A percentile compares a stretch with the other conserved stretches of the same genome.
Conservation (phyloP, 1,139 yeast species). For the Sugiyamaella novakii region DNA sequence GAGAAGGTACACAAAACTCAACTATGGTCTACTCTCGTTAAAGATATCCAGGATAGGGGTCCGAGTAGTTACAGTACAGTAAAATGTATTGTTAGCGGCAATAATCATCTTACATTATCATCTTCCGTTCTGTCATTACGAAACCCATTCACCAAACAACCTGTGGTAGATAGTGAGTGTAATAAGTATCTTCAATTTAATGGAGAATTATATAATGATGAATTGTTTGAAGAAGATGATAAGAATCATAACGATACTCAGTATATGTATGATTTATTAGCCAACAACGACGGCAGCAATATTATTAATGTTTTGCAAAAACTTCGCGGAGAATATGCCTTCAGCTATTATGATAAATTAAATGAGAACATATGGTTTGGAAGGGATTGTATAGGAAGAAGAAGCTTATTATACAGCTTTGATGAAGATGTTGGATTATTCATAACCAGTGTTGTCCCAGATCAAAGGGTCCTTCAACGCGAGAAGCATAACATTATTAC, state of each 20-base stretch:
- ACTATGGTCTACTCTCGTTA: slow-evolving; percentile 21
- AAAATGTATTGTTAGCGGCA: background rate
- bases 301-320: slow-evolving; percentile 40
- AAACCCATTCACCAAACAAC: slow-evolving; percentile 76
- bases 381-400: slow-evolving; percentile 77
- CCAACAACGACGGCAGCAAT: slow-evolving; percentile 27
- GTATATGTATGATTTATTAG: slow-evolving; percentile 43
- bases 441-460: slow-evolving; percentile 36
- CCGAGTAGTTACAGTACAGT: slow-evolving; percentile 25
- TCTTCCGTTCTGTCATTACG: slow-evolving; percentile 80
- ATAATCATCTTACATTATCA: slow-evolving; percentile 33
- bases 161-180: slow-evolving; percentile 43
- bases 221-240: slow-evolving; percentile 39
- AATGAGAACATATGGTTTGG: slow-evolving; percentile 64
- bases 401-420: slow-evolving; percentile 60
- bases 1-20: slow-evolving; percentile 10
- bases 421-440: slow-evolving; percentile 37
- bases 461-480: background rate
- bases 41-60: slow-evolving; percentile 32
- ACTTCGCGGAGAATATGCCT: slow-evolving; percentile 82
- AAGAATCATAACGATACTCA: slow-evolving; percentile 53
- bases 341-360: slow-evolving; percentile 53
- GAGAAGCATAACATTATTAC: background rate
- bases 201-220: slow-evolving; percentile 78
- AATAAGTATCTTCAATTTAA: slow-evolving; percentile 67